phyloP scores from a whole-genome alignment of 805 yeast genomes.

The Maudiozyma serrabonitensis region DNA sequence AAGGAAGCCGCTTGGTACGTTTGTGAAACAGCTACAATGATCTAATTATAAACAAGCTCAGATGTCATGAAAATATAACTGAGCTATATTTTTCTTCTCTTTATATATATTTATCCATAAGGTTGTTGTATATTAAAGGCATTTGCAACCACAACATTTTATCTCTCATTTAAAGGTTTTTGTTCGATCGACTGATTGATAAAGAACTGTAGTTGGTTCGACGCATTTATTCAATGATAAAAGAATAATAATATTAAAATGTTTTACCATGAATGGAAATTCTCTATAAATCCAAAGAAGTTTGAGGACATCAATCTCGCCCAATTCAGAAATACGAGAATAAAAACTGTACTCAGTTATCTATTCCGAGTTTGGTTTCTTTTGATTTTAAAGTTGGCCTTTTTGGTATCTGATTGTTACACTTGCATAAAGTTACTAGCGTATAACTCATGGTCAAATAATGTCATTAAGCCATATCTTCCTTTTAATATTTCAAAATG shows the following conservation, averaged over 20 bases:
- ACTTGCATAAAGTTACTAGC: slow-evolving; percentile 68
- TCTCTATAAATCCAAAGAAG: slow-evolving; percentile 19
- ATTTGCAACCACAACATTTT: too few relatives aligned
- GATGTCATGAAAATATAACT: too few relatives aligned
- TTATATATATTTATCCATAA: too few relatives aligned
- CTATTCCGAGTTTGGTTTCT: slow-evolving; percentile 19
- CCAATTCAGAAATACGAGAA: slow-evolving; percentile 15
- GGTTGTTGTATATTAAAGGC: too few relatives aligned
- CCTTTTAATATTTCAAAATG: slow-evolving; percentile 47
- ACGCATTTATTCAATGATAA: too few relatives aligned
- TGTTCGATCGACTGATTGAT: too few relatives aligned
- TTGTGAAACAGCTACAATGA: not conserved
- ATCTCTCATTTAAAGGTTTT: too few relatives aligned
- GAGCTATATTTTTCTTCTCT: too few relatives aligned
- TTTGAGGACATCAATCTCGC: slow-evolving; percentile 18
- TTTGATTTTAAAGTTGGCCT: slow-evolving; percentile 40
- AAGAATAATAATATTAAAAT: slow-evolving; percentile 1
- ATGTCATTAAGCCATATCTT: slow-evolving; percentile 37
- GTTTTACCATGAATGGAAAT: slow-evolving; percentile 22
- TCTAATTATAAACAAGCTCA: too few relatives aligned
- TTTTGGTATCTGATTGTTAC: slow-evolving; percentile 63
- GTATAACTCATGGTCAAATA: slow-evolving; percentile 55
- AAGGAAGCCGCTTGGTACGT: not conserved
- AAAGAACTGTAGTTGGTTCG: too few relatives aligned
- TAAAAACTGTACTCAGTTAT: slow-evolving; percentile 17